These are phyloP conservation scores for Hyaloscypha finlandica DNA, from an alignment of 495 filamentous ascomycete genomes.

Conservation along the genomic window DNA sequence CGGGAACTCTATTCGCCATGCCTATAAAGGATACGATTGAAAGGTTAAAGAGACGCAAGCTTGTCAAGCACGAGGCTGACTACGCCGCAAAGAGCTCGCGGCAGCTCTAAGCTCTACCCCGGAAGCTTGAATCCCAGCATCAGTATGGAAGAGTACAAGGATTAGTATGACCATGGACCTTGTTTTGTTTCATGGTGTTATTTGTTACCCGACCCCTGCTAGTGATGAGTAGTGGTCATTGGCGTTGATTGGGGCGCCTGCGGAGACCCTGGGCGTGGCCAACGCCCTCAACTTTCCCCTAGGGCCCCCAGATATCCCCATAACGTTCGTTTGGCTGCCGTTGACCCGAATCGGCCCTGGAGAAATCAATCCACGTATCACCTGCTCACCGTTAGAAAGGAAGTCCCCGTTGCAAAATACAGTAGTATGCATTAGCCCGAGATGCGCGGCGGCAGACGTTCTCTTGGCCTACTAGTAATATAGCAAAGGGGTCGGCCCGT, in stretches of 20 bases:
- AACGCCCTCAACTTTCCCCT: background rate
- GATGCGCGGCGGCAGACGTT: conserved; percentile 8
- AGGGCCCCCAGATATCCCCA: conserved; percentile 1
- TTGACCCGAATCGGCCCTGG: background rate
- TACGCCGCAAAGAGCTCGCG: background rate
- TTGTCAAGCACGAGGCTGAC: background rate
- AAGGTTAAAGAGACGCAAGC: too few relatives aligned
- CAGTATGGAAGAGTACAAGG: background rate
- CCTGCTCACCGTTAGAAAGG: background rate
- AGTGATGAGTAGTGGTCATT: background rate
- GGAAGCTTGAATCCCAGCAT: background rate
- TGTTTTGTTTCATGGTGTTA: background rate
- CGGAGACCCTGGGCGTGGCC: background rate
- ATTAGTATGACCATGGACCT: background rate
- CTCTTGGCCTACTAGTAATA: conserved; percentile 1
- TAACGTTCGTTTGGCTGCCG: background rate
- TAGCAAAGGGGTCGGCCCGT: background rate
- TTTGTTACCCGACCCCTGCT: background rate
- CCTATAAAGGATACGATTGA: too few relatives aligned
- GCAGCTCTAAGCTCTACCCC: background rate
- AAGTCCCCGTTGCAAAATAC: background rate
- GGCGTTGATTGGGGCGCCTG: background rate
- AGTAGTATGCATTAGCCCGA: conserved; percentile 11
- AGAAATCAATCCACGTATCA: conserved; percentile 5
- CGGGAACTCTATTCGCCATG: background rate